These are phyloP conservation scores for Trifolium pratense DNA, from an alignment of 306 rosid species.

Conservation along the genomic window DNA sequence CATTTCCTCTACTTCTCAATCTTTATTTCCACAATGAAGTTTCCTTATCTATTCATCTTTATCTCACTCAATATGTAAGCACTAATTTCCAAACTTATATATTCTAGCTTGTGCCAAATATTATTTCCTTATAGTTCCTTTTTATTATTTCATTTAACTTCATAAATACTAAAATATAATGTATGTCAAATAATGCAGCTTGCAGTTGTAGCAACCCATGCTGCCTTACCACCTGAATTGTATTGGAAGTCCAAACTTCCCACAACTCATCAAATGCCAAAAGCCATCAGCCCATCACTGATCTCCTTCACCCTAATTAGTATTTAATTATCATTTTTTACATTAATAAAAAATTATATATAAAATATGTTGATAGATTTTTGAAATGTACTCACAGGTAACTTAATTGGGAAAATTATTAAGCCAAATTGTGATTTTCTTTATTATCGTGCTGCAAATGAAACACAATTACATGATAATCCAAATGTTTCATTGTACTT, in stretches of 20 bases:
- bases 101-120: not conserved
- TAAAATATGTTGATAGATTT: too few relatives aligned
- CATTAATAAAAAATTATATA: too few relatives aligned
- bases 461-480: slow-evolving; percentile 53
- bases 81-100: not conserved
- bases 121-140: not conserved
- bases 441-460: not conserved
- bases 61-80: slow-evolving; percentile 56
- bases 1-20: not conserved
- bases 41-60: slow-evolving; percentile 37
- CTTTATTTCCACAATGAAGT: slow-evolving; percentile 44
- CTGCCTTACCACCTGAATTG: slow-evolving; percentile 60
- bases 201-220: slow-evolving; percentile 55
- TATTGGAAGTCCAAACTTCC: slow-evolving; percentile 72
- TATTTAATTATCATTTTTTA: too few relatives aligned
- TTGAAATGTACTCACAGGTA: too few relatives aligned
- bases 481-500: slow-evolving; percentile 72
- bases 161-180: not conserved
- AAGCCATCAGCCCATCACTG: slow-evolving; percentile 47
- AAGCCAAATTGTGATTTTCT: too few relatives aligned
- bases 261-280: slow-evolving; percentile 47
- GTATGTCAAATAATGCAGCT: slow-evolving; percentile 39
- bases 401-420: too few relatives aligned
- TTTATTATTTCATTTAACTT: not conserved
- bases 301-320: slow-evolving; percentile 44